Percentiles rank a stretch among this genome's conserved stretches.
These are phyloP conservation scores for Irineochytrium annulatum DNA, from an alignment of 192 early-diverging fungal species.

Conservation along the genomic window DNA sequence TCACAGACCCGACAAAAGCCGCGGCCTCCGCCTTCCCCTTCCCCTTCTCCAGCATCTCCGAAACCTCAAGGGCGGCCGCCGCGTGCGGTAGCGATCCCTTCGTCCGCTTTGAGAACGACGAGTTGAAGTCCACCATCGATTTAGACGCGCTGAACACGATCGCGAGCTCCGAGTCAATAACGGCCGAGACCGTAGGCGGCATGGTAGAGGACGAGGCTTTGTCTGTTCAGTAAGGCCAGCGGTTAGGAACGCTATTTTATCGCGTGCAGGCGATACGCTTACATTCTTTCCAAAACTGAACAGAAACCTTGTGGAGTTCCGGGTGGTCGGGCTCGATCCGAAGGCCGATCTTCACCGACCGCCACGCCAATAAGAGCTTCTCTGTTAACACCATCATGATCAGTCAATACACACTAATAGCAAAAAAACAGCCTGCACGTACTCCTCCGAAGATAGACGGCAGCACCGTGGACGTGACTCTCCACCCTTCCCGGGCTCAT, in stretches of 20 bases:
- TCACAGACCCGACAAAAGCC: slow-evolving; percentile 2
- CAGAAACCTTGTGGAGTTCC: slow-evolving; percentile 24
- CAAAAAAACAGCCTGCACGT: slow-evolving; percentile 10
- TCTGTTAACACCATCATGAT: slow-evolving; percentile 25
- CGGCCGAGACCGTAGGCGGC: slow-evolving; percentile 4
- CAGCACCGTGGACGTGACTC: slow-evolving; percentile 57
- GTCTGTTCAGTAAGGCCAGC: slow-evolving; percentile 8
- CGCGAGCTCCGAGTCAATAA: slow-evolving; percentile 13
- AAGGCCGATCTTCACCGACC: slow-evolving; percentile 46
- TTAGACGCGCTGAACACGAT: slow-evolving; percentile 3
- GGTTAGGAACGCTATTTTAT: not conserved
- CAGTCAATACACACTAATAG: not conserved
- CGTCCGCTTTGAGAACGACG: slow-evolving; percentile 6
- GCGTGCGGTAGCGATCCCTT: slow-evolving; percentile 15
- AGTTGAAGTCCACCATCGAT: slow-evolving; percentile 15
- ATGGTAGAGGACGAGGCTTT: slow-evolving; percentile 9
- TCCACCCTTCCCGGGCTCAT: slow-evolving; percentile 53
- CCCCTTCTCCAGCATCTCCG: not conserved
- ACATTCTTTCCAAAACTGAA: slow-evolving; percentile 21
- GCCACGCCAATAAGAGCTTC: slow-evolving; percentile 65
- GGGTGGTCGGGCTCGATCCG: slow-evolving; percentile 20
- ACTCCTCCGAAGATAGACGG: slow-evolving; percentile 67
- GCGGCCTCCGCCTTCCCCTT: slow-evolving; percentile 1
- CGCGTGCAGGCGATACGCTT: not conserved
- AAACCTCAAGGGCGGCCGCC: slow-evolving; percentile 8